Conservation (phyloP, 2,329 filamentous ascomycete genomes). For the Fusarium sulawesiense region DNA sequence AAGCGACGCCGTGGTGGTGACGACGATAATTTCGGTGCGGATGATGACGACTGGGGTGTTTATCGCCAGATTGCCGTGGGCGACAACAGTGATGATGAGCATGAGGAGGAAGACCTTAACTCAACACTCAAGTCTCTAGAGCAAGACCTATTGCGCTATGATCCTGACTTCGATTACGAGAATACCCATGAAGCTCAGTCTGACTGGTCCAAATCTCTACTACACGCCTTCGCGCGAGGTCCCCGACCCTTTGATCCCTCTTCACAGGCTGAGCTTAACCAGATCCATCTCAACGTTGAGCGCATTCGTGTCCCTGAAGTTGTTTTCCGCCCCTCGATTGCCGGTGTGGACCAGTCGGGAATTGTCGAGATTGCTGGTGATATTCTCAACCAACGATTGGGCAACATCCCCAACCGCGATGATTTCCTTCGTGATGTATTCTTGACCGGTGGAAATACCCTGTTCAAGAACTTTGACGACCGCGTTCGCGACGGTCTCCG, state of each 20-base stretch:
- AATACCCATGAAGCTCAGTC: slow-evolving; percentile 91
- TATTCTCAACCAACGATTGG: slow-evolving; percentile 86
- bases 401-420: slow-evolving; percentile 66
- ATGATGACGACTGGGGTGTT: slow-evolving; percentile 98
- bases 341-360: slow-evolving; percentile 91
- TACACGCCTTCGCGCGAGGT: slow-evolving; percentile 91
- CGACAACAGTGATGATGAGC: slow-evolving; percentile 84
- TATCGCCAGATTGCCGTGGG: slow-evolving; percentile 93
- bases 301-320: slow-evolving; percentile 94
- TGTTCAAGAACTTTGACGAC: slow-evolving; percentile 89
- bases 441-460: slow-evolving; percentile 90
- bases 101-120: slow-evolving; percentile 89
- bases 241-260: slow-evolving; percentile 86
- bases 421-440: slow-evolving; percentile 88
- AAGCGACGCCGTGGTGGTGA: slow-evolving; percentile 89
- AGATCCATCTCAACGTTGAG: slow-evolving; percentile 96
- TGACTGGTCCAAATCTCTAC: slow-evolving; percentile 92
- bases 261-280: slow-evolving; percentile 81
- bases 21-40: slow-evolving; percentile 95
- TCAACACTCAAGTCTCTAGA: slow-evolving; percentile 81
- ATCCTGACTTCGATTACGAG: slow-evolving; percentile 90
- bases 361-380: slow-evolving; percentile 92
- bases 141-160: slow-evolving; percentile 84
- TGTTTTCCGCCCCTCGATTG: slow-evolving; percentile 91
- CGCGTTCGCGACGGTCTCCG: slow-evolving; percentile 78